Evolutionary conservation across 371 early-diverging fungal genomes (phyloP), one percentile per base, ranked within the genome.

Genomic region (Polyrhizophydium stewartii): DNA sequence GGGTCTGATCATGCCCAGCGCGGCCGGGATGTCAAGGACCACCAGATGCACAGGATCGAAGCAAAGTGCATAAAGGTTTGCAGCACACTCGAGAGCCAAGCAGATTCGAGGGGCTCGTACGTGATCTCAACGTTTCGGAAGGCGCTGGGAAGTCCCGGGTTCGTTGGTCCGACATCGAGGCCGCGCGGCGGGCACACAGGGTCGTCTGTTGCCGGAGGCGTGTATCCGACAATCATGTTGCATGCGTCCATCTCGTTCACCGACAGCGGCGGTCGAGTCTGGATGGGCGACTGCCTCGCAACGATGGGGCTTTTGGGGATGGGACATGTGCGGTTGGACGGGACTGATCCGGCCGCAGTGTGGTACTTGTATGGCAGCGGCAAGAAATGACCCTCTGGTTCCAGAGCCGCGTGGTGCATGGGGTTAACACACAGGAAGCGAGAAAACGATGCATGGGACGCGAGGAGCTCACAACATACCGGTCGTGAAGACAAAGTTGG

Each of bases 401-500:
- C 2, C 41, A 10, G 50, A 17, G 46, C 30, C 12, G 24, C 13
- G 22, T 45, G 10, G 40, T 52, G 43, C 31, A 59, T 0, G 56
- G n/a, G 43, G n/a, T 28, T 16, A 47, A 28, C 25, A 3, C 22
- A 47, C 10, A 47, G 28, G 3, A 41, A 3, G 33, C 7, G n/a
- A n/a, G n/a, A n/a, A n/a, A n/a, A n/a, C n/a, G n/a, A n/a, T n/a
- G n/a, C n/a, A n/a, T n/a, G n/a, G n/a, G n/a, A n/a, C n/a, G n/a
- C n/a, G n/a, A n/a, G 31, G 2, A 35, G 32, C 9, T 10, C 85
- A 6, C 25, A 31, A 1, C 58, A 6, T 22, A 74, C 74, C 74
- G 1, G 96, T 94, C 0, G 94, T 92, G 67, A 93, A 92, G 21
- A 94, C 90, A 65, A 84, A 84, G 66, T 90, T 92, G 31, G 77